Evolutionary conservation across 805 yeast species (phyloP).

Genomic region (Kregervanrija delftensis): DNA sequence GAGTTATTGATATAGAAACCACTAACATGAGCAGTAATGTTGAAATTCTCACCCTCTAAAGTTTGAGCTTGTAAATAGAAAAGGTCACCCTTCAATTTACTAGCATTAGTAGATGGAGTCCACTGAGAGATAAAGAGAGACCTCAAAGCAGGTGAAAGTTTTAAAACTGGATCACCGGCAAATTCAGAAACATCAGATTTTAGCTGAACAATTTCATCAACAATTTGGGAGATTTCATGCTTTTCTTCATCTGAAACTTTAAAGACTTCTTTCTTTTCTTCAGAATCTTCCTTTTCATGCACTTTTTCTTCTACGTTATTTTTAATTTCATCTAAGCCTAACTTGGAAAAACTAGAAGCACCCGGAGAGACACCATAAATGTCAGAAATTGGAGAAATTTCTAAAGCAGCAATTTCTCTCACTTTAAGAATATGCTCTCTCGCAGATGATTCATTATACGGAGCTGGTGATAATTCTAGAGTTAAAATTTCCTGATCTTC

Average conservation of each 20-base stretch:
- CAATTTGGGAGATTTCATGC: slow-evolving; percentile 12
- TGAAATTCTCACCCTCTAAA: slow-evolving; percentile 71
- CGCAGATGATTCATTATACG: slow-evolving; percentile 56
- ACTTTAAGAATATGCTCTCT: slow-evolving; percentile 56
- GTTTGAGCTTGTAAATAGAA: slow-evolving; percentile 70
- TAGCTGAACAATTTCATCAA: slow-evolving; percentile 13
- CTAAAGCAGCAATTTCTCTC: slow-evolving; percentile 55
- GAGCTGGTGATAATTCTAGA: slow-evolving; percentile 42
- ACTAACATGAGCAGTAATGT: slow-evolving; percentile 68
- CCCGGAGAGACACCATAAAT: slow-evolving; percentile 40
- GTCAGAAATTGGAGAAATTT: slow-evolving; percentile 37
- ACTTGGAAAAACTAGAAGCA: slow-evolving; percentile 37
- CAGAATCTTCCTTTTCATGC: slow-evolving; percentile 10
- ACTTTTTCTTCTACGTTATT: slow-evolving; percentile 10
- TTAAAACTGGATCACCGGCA: slow-evolving; percentile 28
- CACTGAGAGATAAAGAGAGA: slow-evolving; percentile 61
- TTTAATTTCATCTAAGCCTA: slow-evolving; percentile 31
- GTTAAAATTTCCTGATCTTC: slow-evolving; percentile 26
- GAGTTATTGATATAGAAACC: slow-evolving; percentile 79
- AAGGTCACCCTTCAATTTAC: slow-evolving; percentile 66
- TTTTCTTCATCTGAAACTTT: slow-evolving; percentile 29
- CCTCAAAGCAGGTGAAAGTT: slow-evolving; percentile 45
- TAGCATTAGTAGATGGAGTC: slow-evolving; percentile 74
- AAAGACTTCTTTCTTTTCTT: slow-evolving; percentile 11
- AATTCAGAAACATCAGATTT: slow-evolving; percentile 12